These are phyloP conservation scores for Penicillium brasilianum DNA, from an alignment of 2,329 filamentous ascomycete species.

Conservation along the genomic window DNA sequence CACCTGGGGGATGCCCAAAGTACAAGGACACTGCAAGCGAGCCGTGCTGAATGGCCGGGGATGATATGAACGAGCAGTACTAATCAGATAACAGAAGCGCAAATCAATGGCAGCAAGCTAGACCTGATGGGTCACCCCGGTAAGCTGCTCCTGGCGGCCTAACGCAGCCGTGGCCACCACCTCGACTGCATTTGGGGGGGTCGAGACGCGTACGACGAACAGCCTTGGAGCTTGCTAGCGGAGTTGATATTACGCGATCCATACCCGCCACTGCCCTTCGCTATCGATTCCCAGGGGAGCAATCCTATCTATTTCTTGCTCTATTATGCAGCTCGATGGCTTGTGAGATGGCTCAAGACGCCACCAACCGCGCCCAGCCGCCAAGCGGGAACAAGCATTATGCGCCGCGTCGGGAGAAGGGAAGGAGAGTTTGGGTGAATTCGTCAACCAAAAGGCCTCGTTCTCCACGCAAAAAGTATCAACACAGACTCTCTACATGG, in stretches of 20 bases:
- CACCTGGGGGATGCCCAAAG: background rate
- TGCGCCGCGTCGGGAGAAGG: background rate
- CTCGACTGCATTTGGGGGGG: background rate
- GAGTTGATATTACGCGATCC: background rate
- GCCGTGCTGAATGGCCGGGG: background rate
- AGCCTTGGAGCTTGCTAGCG: background rate
- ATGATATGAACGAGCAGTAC: background rate
- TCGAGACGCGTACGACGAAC: background rate
- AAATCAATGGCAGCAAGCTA: background rate
- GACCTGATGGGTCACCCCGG: background rate
- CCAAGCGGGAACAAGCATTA: slow-evolving; percentile 20
- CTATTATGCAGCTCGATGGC: background rate
- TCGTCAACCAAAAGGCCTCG: background rate
- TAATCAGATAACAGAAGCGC: background rate
- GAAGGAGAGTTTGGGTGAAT: background rate
- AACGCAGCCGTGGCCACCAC: slow-evolving; percentile 1
- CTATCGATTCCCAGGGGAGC: background rate
- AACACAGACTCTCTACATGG: background rate
- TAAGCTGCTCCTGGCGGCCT: background rate
- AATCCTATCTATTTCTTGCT: background rate
- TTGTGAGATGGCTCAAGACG: slow-evolving; percentile 2
- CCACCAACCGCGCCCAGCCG: slow-evolving; percentile 12
- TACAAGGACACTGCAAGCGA: background rate
- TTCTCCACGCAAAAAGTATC: background rate
- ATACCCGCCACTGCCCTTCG: background rate